Base-by-base conservation (phyloP, 192 early-diverging fungal species). In the Coemansia biformis region DNA sequence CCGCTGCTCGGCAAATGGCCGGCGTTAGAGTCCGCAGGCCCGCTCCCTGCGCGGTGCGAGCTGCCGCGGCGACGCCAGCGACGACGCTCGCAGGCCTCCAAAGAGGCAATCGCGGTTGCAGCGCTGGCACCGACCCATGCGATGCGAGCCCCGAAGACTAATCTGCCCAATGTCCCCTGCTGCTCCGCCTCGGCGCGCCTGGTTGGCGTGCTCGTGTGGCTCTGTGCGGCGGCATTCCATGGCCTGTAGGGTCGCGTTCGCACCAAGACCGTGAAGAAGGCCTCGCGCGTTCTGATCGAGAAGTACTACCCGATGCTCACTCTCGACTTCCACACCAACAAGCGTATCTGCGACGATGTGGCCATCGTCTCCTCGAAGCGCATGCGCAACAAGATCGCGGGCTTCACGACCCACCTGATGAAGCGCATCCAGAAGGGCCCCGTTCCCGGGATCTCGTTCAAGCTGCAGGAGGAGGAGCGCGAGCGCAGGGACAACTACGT, bases 371-470 rank as follows among this genome's bases (percentile, higher is more conserved):
- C 91, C 54, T 88, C 91, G 62, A 97, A 99, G 89, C 90, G 96
- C 63, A 91, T 99, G 76, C 91, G 96, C 66, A 99, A 99, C 88
- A 96, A 99, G 88, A 99, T 99, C 70, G 96, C 96, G 59, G 96
- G 96, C 51, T 99, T 97, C 88, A 99, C 96, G 76, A 99, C 96
- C 59, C 96, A 97, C 75, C 83, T 99, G 88, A 99, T 99, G 96
- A 89, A 90, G 84, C 92, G 96, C 80, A 97, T 99, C 66, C 88
- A 93, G 78, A 84, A 86, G 56, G 93, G 96, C 39, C 96, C 96
- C 54, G 96, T 99, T 49, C 91, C 90, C 71, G 96, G 96, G 66
- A 99, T 99, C 60, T 99, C 96, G 54, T 99, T 97, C 94, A 99
- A 99, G 89, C 86, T 99, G 53, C 96, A 99, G 86, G 96, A 99